These are phyloP conservation scores for Pythium dissotocum DNA, from an alignment of 352 stramenopile species.

Conservation along the genomic window DNA sequence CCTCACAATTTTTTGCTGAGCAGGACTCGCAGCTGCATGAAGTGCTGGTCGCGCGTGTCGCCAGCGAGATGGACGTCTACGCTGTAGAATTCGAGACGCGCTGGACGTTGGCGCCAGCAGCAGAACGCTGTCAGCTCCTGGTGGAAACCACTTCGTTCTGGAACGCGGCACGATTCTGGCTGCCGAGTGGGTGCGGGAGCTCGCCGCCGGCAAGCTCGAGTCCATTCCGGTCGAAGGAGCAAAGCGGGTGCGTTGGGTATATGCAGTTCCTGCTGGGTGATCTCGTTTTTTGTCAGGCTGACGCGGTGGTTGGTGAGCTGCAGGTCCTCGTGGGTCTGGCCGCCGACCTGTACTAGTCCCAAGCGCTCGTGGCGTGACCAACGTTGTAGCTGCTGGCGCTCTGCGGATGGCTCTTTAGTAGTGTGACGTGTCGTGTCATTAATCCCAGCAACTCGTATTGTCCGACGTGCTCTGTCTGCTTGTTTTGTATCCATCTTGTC, in stretches of 20 bases:
- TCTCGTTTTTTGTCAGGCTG: neutral
- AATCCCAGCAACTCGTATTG: too few species aligned
- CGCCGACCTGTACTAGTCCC: neutral
- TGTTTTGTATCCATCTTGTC: neutral
- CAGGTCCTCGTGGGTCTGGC: neutral
- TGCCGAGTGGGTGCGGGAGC: neutral
- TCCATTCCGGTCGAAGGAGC: neutral
- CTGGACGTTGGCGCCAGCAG: neutral
- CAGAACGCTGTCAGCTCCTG: neutral
- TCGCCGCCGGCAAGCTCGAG: neutral
- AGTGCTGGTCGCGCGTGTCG: neutral
- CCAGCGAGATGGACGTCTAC: neutral
- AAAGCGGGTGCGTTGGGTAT: neutral
- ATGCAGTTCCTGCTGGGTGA: neutral
- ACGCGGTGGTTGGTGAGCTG: neutral
- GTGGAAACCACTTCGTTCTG: conserved; percentile 5
- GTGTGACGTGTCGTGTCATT: too few species aligned
- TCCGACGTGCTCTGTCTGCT: neutral
- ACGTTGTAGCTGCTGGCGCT: too few species aligned
- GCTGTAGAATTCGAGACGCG: neutral
- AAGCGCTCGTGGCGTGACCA: neutral
- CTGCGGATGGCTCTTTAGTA: too few species aligned
- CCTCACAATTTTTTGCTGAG: too few species aligned
- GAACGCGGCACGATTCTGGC: conserved; percentile 3
- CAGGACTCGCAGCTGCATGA: too few species aligned